These are phyloP conservation scores for Aphanocladium album DNA, from an alignment of 2,329 filamentous ascomycete genomes.

Conservation along the genomic window DNA sequence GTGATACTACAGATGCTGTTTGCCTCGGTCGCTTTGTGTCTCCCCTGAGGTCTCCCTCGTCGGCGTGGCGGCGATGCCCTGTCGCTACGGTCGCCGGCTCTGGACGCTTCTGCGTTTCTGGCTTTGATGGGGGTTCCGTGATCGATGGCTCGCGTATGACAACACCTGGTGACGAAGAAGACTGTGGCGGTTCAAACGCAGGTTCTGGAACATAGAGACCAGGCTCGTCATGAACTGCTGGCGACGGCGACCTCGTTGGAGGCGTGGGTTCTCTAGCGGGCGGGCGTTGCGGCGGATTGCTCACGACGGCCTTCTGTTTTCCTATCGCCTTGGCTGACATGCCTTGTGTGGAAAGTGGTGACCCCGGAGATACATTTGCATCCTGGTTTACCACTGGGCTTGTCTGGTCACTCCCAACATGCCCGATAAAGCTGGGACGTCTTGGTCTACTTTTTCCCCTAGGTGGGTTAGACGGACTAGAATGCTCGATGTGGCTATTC, in stretches of 20 bases:
- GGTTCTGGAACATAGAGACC: not conserved
- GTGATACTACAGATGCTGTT: constrained; percentile 5
- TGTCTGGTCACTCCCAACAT: constrained; percentile 19
- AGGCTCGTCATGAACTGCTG: not conserved
- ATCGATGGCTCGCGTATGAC: not conserved
- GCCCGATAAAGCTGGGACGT: constrained; percentile 18
- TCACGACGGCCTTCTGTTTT: constrained; percentile 12
- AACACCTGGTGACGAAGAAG: not conserved
- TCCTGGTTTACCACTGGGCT: not conserved
- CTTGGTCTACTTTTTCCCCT: constrained; percentile 2
- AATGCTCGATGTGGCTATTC: constrained; percentile 53
- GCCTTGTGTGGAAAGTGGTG: not conserved
- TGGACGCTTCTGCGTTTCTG: not conserved
- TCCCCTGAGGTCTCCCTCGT: not conserved
- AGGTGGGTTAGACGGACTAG: constrained; percentile 27
- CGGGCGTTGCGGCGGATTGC: not conserved
- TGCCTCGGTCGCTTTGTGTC: not conserved
- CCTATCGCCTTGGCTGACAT: constrained; percentile 16
- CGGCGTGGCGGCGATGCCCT: not conserved
- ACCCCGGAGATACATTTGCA: constrained; percentile 2
- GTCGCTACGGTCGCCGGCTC: not conserved
- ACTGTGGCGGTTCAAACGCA: not conserved
- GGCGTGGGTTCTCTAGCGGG: not conserved
- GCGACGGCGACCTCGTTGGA: not conserved
- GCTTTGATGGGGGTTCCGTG: not conserved